Base-by-base conservation (phyloP, 306 rosid genomes). In the Herpetospermum pedunculosum region DNA sequence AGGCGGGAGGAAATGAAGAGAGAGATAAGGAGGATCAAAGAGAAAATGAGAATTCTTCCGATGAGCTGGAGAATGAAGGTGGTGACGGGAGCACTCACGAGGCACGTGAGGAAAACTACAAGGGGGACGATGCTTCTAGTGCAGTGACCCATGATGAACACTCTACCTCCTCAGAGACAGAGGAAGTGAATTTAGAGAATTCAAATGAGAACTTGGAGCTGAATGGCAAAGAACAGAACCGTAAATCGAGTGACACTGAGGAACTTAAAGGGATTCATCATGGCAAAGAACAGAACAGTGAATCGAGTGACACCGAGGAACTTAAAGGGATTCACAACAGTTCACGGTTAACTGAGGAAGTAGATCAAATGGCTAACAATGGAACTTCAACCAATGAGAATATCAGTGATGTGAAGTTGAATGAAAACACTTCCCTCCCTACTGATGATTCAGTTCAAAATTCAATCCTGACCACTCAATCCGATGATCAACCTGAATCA, bases 101-200 rank as follows among this genome's bases (percentile, higher is more conserved):
- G 80, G 97, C 99, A 41, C 83, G 99, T 25, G 99, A 94, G 91
- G 95, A 91, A 77, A 62, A 89, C 75, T 94, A 94, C 81, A 94
- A 84, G 81, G 97, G 85, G 0, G 99, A 94, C 70, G 99, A 94
- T 82, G 99, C 97, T 34, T 94, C 99, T 75, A 94, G 99, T 82
- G 99, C 96, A 77, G 99, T 94, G 69, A 53, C 96, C 76, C 99
- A 94, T 57, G 92, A 91, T 73, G 63, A 85, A 71, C 86, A 81
- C 26, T 77, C 80, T 65, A 75, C 79, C 60, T 79, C 80, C 82
- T 47, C 81, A 10, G 84, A 72, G 68, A 47, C 81, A 15, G 86
- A 77, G 38, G 79, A 77, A 70, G 69, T 44, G 74, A 78, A 77
- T 85, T 52, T 72, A 49, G 91, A 79, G 67, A 82, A 81, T 63